Evolutionary conservation across 495 filamentous ascomycete genomes (phyloP), one percentile per base, ranked within the genome.

Genomic region (Penicillium malachiteum): DNA sequence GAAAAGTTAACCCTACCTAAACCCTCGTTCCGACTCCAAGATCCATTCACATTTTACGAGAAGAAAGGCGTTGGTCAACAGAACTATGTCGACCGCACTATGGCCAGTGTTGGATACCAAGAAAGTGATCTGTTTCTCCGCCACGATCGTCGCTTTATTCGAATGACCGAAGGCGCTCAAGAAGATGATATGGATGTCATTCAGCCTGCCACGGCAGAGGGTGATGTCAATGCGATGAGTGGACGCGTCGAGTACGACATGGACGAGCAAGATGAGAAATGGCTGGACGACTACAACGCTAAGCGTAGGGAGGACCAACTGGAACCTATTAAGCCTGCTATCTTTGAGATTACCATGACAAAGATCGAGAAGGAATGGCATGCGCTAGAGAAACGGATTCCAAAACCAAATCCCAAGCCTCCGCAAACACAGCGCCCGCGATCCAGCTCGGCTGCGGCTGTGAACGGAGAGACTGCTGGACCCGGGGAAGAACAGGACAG

Each of bases 331-430:
- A 91, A 91, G 39, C 88, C 91, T 16, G 92, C 95, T 45, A 81
- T 97, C 44, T 96, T 99, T 59, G 94, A 99, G 70, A 91, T 97
- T 46, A 92, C 91, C 14, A 96, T 98, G 78, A 98, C 94, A 5
- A 96, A 95, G 68, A 97, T 97, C 55, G 94, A 98, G 69, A 97
- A 96, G 69, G 92, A 97, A 66, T 99, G 93, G 92, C 89, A 97
- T 70, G 87, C 89, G 11, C 80, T 99, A 3, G 95, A 99, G 67
- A 96, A 95, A 72, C 82, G 90, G 50, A 97, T 99, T 56, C 95
- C 94, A 0, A 97, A 97, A 60, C 88, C 91, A 7, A 94, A 94
- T 66, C 92, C 91, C 1, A 97, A 97, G 66, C 92, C 94, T 12
- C 93, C 91, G 26, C 92, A 96, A 65, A 96, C 90, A 2, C 91